phyloP scores from a whole-genome alignment of 495 filamentous ascomycete species.

The Parachaetomium inaequale region DNA sequence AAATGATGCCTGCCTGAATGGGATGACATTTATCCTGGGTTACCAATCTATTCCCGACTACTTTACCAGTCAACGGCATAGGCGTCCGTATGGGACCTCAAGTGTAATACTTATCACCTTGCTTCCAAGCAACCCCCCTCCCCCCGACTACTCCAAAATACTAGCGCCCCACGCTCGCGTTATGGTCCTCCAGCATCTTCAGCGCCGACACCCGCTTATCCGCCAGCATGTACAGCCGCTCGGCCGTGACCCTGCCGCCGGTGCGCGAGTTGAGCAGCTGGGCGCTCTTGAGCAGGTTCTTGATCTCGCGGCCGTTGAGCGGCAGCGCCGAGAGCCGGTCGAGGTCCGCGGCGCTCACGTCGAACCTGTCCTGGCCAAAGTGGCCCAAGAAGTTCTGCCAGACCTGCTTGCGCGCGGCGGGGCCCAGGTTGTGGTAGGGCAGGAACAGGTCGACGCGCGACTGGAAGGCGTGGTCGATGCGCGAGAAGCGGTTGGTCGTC shows the following conservation, averaged over 20 bases:
- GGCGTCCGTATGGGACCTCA: no score
- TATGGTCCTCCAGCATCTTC: conserved; percentile 12
- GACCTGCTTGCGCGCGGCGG: conserved; percentile 25
- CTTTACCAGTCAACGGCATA: no score
- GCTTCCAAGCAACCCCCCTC: no score
- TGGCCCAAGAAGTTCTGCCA: conserved; percentile 28
- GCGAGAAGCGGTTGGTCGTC: conserved; percentile 43
- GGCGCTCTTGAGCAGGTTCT: conserved; percentile 47
- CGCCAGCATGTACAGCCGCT: conserved; percentile 21
- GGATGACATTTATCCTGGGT: no score
- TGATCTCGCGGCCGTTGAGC: conserved; percentile 40
- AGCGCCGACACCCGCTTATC: conserved; percentile 23
- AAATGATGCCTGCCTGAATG: no score
- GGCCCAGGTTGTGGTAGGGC: conserved; percentile 37
- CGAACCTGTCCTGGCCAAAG: conserved; percentile 22
- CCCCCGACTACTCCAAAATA: no score
- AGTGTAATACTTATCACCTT: no score
- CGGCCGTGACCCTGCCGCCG: conserved; percentile 13
- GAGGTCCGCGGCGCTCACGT: conserved; percentile 22
- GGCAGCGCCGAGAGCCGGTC: conserved; percentile 27
- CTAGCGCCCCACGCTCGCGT: no score
- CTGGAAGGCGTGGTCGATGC: conserved; percentile 50
- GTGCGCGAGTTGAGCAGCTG: conserved; percentile 19
- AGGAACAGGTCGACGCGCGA: conserved; percentile 49
- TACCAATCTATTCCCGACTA: no score